Conservation (phyloP, 116 monocot genomes). For the Phalaenopsis hybrid region DNA sequence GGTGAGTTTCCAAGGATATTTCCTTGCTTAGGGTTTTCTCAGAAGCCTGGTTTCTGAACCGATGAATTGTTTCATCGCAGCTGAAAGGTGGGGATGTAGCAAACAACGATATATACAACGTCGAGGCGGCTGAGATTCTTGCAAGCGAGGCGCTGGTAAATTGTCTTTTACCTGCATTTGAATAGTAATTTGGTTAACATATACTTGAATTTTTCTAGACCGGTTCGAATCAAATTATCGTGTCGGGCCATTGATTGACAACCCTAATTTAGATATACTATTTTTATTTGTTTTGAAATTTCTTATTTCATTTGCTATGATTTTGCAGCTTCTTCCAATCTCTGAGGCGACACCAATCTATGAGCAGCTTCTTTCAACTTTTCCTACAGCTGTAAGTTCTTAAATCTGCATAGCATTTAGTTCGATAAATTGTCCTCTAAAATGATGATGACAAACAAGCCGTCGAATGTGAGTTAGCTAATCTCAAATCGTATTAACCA, state of each 20-base stretch:
- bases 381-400: constrained; percentile 75
- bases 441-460: too few species aligned
- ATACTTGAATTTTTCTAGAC: too few species aligned
- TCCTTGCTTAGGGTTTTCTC: not conserved
- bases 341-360: constrained; percentile 70
- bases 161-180: not conserved
- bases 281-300: not conserved
- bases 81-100: not conserved
- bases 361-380: constrained; percentile 78
- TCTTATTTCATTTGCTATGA: not conserved
- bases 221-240: too few species aligned
- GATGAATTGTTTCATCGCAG: not conserved
- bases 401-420: not conserved
- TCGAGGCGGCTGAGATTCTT: constrained; percentile 78
- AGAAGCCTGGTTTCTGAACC: not conserved
- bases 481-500: not conserved
- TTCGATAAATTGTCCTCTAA: not conserved
- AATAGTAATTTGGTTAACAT: too few species aligned
- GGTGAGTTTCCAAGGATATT: not conserved
- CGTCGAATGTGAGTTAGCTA: not conserved
- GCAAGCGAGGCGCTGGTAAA: constrained; percentile 70
- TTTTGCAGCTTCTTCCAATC: constrained; percentile 54
- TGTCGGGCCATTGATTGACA: too few species aligned
- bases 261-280: not conserved
- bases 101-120: constrained; percentile 45